Conservation (phyloP, 2,329 filamentous ascomycete species). For the Raffaelea albimanens region DNA sequence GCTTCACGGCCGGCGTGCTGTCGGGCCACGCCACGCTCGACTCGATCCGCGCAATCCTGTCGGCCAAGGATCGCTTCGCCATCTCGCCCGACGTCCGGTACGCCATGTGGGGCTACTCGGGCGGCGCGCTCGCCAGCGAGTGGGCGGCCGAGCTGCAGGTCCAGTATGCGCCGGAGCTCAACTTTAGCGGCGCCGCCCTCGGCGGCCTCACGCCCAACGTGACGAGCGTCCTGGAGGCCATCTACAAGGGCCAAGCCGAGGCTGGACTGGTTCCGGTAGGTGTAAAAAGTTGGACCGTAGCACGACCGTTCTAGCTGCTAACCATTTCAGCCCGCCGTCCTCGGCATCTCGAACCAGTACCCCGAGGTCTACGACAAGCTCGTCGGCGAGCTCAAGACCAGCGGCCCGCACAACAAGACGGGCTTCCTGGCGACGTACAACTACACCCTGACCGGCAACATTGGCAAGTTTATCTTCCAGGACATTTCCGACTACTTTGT, state of each 20-base stretch:
- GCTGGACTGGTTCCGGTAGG: conserved; percentile 24
- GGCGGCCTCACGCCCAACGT: conserved; percentile 35
- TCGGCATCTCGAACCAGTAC: conserved; percentile 25
- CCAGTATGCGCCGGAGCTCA: conserved; percentile 37
- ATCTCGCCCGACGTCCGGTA: conserved; percentile 22
- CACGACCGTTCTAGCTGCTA: too few relatives aligned
- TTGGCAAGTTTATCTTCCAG: conserved; percentile 21
- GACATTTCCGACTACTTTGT: conserved; percentile 32
- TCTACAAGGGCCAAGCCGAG: conserved; percentile 21
- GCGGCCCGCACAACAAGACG: conserved; percentile 22
- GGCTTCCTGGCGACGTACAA: conserved; percentile 20
- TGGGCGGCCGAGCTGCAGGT: conserved; percentile 39
- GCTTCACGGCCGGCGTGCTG: conserved; percentile 30
- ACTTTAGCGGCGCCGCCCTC: conserved; percentile 32
- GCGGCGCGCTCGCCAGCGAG: conserved; percentile 38
- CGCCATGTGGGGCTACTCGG: conserved; percentile 44
- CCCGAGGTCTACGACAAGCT: conserved; percentile 20
- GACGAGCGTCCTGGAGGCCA: conserved; percentile 21
- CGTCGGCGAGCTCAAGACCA: conserved; percentile 16
- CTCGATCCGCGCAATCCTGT: conserved; percentile 29
- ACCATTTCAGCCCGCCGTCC: conserved; percentile 19
- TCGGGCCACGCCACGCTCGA: conserved; percentile 34
- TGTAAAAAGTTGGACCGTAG: too few relatives aligned
- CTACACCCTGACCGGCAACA: conserved; percentile 18
- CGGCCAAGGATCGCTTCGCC: conserved; percentile 15